These are phyloP conservation scores for Wickerhamiella allomyrinae DNA, from an alignment of 805 yeast species.

Conservation along the genomic window DNA sequence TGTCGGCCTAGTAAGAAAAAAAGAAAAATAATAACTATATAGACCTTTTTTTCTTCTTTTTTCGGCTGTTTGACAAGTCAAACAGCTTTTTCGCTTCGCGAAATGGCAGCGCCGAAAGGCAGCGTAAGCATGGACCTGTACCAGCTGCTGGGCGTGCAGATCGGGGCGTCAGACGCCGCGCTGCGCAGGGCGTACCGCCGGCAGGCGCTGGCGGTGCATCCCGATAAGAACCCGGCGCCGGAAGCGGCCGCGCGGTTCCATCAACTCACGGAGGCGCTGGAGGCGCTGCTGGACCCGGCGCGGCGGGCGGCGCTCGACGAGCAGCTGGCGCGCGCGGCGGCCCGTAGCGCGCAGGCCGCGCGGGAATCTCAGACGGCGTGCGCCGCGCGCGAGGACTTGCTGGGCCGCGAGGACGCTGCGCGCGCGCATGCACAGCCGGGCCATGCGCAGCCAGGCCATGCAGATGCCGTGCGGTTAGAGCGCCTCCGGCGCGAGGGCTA, in stretches of 20 bases:
- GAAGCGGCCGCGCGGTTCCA: constrained; percentile 18
- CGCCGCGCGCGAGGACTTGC: background rate
- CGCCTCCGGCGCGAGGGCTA: constrained; percentile 4
- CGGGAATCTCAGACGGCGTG: background rate
- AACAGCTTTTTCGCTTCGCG: too few relatives aligned
- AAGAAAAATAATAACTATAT: too few relatives aligned
- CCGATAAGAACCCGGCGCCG: constrained; percentile 48
- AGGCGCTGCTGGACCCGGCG: constrained; percentile 16
- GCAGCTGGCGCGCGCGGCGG: background rate
- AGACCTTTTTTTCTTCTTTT: too few relatives aligned
- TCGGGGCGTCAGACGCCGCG: constrained; percentile 63
- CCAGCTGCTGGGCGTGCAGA: constrained; percentile 70
- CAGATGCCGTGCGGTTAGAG: constrained; percentile 1
- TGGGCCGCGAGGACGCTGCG: constrained; percentile 2
- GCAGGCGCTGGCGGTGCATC: constrained; percentile 81
- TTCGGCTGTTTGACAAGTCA: too few relatives aligned
- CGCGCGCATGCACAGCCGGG: background rate
- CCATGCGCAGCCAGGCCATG: background rate
- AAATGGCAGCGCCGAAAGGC: too few relatives aligned
- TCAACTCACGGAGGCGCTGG: constrained; percentile 19
- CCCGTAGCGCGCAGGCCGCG: background rate
- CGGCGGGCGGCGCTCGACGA: constrained; percentile 16
- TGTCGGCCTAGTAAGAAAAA: background rate
- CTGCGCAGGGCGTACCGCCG: constrained; percentile 85
- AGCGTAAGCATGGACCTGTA: constrained; percentile 28